Conservation (phyloP, 495 filamentous ascomycete genomes). For the Xylaria curta region DNA sequence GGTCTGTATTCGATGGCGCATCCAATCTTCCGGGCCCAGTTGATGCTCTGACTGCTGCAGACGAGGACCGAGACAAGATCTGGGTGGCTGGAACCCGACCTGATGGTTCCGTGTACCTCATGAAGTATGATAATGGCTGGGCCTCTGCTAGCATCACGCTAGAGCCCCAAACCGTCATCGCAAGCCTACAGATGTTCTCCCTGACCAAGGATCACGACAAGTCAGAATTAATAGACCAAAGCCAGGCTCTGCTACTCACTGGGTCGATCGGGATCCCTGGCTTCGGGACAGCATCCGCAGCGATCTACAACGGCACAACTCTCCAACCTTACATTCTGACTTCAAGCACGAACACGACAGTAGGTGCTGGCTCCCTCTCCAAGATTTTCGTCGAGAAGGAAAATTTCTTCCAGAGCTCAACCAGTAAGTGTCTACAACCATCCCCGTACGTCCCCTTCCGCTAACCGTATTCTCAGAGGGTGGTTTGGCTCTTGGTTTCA, state of each 20-base stretch:
- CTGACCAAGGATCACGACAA: constrained; percentile 69
- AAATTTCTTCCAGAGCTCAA: constrained; percentile 63
- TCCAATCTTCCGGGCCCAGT: constrained; percentile 76
- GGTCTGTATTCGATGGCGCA: constrained; percentile 70
- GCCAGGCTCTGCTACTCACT: constrained; percentile 79
- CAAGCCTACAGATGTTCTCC: constrained; percentile 79
- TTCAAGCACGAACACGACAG: constrained; percentile 62
- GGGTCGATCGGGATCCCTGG: constrained; percentile 75
- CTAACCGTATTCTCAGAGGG: constrained; percentile 46
- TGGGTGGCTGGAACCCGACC: constrained; percentile 77
- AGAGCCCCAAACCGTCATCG: constrained; percentile 68
- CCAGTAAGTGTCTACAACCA: constrained; percentile 35
- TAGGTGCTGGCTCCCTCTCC: constrained; percentile 70
- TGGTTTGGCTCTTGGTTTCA: constrained; percentile 79
- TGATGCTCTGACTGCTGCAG: constrained; percentile 74
- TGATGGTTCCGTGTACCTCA: constrained; percentile 76
- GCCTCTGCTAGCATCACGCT: constrained; percentile 63
- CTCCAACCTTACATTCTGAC: constrained; percentile 83
- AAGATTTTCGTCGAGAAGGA: constrained; percentile 77
- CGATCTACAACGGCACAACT: constrained; percentile 79
- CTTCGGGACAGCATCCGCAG: constrained; percentile 85
- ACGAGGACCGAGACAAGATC: constrained; percentile 67
- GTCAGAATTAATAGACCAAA: constrained; percentile 65
- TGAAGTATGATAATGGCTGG: constrained; percentile 73
- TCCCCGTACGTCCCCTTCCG: constrained; percentile 31